These are phyloP conservation scores for Neospora caninum DNA, from an alignment of 169 alveolate genomes.

Conservation along the genomic window DNA sequence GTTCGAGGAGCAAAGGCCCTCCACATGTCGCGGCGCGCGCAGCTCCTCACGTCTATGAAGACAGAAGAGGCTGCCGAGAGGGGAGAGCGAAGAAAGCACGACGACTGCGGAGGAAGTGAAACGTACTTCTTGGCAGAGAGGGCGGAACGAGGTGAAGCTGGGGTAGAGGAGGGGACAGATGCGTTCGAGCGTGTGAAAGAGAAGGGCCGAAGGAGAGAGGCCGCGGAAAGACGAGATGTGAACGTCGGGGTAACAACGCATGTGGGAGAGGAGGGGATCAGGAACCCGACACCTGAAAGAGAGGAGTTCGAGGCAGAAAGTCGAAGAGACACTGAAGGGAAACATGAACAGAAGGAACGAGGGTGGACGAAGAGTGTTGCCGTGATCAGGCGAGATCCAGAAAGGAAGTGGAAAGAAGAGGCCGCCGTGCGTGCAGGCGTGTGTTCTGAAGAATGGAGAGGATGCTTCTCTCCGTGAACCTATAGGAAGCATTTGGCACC, in stretches of 20 bases:
- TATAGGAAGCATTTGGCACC: not conserved
- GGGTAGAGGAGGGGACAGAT: not conserved
- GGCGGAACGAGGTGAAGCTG: not conserved
- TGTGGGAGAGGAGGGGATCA: not conserved
- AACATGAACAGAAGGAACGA: not conserved
- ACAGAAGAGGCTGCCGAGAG: not conserved
- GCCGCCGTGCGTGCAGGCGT: not conserved
- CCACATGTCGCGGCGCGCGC: conserved; percentile 20
- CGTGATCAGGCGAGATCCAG: not conserved
- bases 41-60: not conserved
- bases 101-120: not conserved
- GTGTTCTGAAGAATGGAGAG: not conserved
- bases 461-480: not conserved
- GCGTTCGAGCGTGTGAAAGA: not conserved
- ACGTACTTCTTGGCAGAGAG: not conserved
- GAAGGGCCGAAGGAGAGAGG: not conserved
- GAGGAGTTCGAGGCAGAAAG: not conserved
- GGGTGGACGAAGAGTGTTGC: not conserved
- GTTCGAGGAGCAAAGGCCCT: conserved; percentile 27
- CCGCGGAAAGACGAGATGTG: not conserved
- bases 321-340: not conserved
- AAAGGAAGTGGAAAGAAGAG: not conserved
- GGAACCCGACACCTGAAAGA: not conserved
- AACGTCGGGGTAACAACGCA: no score
- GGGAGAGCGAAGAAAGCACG: not conserved